Evolutionary conservation across 768 basidiomycete genomes (phyloP).

Genomic region (Scleroderma bovista): DNA sequence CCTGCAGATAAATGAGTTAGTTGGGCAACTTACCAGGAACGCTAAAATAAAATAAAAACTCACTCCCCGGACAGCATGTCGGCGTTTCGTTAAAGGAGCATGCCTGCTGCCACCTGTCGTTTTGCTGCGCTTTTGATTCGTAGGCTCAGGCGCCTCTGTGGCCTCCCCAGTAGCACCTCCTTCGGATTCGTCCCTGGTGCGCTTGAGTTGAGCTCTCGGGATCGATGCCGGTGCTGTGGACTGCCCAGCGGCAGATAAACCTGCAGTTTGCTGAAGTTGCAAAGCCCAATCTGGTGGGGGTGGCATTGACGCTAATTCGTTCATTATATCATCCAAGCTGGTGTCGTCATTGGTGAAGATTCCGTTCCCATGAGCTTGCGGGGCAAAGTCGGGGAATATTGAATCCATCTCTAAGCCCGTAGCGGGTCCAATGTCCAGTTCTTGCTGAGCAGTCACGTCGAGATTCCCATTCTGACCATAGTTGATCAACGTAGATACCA

Average conservation of each 20-base stretch:
- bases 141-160: neutral
- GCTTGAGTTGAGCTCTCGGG: neutral
- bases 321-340: neutral
- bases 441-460: no score
- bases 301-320: neutral
- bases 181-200: neutral
- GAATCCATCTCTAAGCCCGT: no score
- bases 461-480: no score
- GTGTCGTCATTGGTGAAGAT: no score
- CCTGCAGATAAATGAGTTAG: neutral
- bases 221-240: neutral
- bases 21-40: neutral
- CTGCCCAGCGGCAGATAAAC: neutral
- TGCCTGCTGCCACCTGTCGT: neutral
- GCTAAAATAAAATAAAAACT: neutral
- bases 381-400: no score
- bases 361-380: no score
- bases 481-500: no score
- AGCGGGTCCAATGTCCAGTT: no score
- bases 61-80: neutral
- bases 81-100: no score
- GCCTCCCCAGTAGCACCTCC: neutral
- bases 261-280: neutral
- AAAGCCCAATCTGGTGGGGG: neutral
- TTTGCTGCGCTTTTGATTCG: neutral